Evolutionary conservation across 83 land plant genomes (phyloP), one percentile per base, ranked within the genome.

Genomic region (Thuja plicata): DNA sequence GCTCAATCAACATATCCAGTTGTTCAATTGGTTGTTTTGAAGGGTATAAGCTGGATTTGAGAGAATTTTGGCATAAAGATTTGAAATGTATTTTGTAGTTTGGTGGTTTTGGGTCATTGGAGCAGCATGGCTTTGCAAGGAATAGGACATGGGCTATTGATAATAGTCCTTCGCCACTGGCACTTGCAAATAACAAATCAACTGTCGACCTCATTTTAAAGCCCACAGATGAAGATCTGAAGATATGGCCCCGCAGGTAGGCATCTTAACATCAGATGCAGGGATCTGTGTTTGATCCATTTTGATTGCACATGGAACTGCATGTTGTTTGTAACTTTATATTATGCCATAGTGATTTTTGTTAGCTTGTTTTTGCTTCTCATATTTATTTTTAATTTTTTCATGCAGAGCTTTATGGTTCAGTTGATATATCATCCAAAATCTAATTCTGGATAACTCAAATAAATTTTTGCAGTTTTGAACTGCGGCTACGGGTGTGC

Each of bases 51-150:
- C 35, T 83, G 37, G 85, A 9, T 45, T 83, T 48, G 32, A 34
- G 55, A 83, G n/a, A 27, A n/a, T 83, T 34, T 48, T 48, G 12
- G 45, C 55, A 10, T n/a, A 35, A 46, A 30, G 50, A 48, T 46
- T 83, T 24, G 85, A 76, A 76, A 46, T 83, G 30, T 30, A 30
- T 83, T 41, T 94, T 83, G 60, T 89, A 94, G 95, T 94, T 94
- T 88, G 91, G 90, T 52, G 87, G 86, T 34, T 84, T 88, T 60
- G 95, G 95, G 70, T 62, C 91, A 15, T 89, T 94, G 54, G 94
- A 92, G 89, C 90, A 91, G 88, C 93, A 94, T 79, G 95, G 95
- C 60, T 94, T 94, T 89, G 95, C 95, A 32, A 89, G 95, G 82
- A 93, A 93, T 86, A 93, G 90, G 86, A 13, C 91, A 45, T 94